Evolutionary conservation across 176 grass and related monocot species (phyloP), one percentile per base, ranked within the genome.

Genomic region (Dactylis glomerata): DNA sequence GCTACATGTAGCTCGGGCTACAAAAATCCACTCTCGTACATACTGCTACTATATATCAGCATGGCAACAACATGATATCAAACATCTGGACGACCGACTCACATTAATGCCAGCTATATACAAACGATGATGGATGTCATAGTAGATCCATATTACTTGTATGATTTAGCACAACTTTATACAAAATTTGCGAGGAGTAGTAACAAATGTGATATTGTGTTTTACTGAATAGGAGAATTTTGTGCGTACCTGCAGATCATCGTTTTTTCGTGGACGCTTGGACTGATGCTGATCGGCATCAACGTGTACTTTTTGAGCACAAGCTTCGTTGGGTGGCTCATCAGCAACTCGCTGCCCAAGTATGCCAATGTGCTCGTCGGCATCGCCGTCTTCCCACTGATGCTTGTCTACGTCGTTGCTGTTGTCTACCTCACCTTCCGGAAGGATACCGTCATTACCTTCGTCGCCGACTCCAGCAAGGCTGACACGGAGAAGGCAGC

Each of bases 241-340:
- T n/a, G n/a, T 38, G 24, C 22, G 1, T 42, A 2, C 46, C 40
- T 75, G 85, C 90, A 97, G 51, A 78, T 76, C 56, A 70, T 94
- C 19, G 85, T 89, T 14, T 37, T 95, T 30, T 90, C 87, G 6
- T 94, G 87, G 89, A 65, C 82, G 15, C 92, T 94, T 5, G 86
- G 87, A 20, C 27, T 85, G 3, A 59, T 78, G 11, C 69, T 94
- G 24, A 89, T 94, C 52, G 78, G 80, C 11, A 88, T 91, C 58
- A 94, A 94, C 78, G 82, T 86, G 37, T 91, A 94, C 83, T 94
- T 94, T 78, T 67, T 94, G 12, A 83, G 82, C 72, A 89, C 87
- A 17, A 76, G 77, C 20, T 94, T 89, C 76, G 81, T 94, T 6
- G 77, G 68, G 10, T 91, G 89, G 92, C 57, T 94, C 28, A 46